These are phyloP conservation scores for Cardiospermum halicacabum DNA, from an alignment of 345 rosid species.

Conservation along the genomic window DNA sequence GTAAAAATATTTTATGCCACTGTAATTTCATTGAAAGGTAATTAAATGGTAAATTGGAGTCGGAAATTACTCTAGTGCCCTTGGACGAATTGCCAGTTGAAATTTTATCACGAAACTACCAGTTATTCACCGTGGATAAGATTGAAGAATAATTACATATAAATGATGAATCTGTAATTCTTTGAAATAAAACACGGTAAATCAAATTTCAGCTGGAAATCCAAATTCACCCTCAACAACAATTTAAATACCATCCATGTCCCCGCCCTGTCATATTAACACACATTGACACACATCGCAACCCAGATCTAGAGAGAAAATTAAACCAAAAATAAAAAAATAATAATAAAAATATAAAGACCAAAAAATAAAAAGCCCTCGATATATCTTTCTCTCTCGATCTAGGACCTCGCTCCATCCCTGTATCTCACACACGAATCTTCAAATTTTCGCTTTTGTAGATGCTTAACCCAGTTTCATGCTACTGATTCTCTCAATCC, in stretches of 20 bases:
- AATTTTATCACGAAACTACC: no score
- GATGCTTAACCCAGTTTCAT: slow-evolving; percentile 9
- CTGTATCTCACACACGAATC: background rate
- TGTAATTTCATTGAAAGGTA: no score
- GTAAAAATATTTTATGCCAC: no score
- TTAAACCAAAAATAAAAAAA: background rate
- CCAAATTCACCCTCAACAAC: background rate
- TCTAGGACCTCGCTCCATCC: background rate
- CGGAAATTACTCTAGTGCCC: no score
- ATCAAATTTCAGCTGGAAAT: background rate
- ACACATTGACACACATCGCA: background rate
- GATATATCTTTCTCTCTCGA: slow-evolving; percentile 1
- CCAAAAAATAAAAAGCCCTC: slow-evolving; percentile 5
- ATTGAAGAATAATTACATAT: no score
- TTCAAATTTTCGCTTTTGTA: slow-evolving; percentile 13
- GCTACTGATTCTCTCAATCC: background rate
- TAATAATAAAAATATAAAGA: background rate
- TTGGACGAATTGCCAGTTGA: no score
- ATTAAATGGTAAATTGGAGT: no score
- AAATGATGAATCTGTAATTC: no score
- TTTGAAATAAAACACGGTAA: background rate
- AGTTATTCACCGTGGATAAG: no score
- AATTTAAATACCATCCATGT: slow-evolving; percentile 2
- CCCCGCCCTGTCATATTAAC: slow-evolving; percentile 7
- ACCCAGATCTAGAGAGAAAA: slow-evolving; percentile 22